Evolutionary conservation across 1,139 yeast genomes (phyloP).

Genomic region (Groenewaldozyma auringiensis): DNA sequence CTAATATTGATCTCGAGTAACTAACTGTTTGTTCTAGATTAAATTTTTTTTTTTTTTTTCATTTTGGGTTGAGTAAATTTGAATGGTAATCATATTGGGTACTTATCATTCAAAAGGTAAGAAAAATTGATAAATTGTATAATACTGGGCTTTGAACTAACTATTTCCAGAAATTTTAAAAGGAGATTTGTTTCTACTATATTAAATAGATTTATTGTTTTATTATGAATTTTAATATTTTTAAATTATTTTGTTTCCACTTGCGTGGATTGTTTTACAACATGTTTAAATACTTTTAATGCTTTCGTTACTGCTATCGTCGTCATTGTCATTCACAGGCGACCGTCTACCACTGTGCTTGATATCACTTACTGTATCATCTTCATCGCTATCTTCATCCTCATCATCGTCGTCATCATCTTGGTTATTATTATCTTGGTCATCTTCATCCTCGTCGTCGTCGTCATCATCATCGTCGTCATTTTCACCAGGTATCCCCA

Average conservation of each 20-base stretch:
- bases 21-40: background rate
- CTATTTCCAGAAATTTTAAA: too few species aligned
- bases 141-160: too few species aligned
- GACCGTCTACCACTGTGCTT: too few species aligned
- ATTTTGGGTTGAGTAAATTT: background rate
- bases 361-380: background rate
- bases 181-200: too few species aligned
- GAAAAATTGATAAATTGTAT: too few species aligned
- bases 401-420: slow-evolving; percentile 11
- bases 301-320: background rate
- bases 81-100: too few species aligned
- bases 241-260: too few species aligned
- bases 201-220: too few species aligned
- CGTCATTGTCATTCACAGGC: background rate
- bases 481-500: slow-evolving; percentile 31
- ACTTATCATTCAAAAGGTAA: too few species aligned
- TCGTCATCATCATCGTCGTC: slow-evolving; percentile 34
- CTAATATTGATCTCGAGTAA: background rate
- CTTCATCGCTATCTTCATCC: background rate
- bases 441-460: slow-evolving; percentile 25
- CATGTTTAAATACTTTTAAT: background rate
- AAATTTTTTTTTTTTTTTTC: background rate
- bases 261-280: too few species aligned
- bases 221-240: too few species aligned
- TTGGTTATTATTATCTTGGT: slow-evolving; percentile 12